A percentile compares a stretch with the other conserved stretches of the same genome.
Conservation (phyloP, 2,329 filamentous ascomycete species). For the Hysterium pulicare region DNA sequence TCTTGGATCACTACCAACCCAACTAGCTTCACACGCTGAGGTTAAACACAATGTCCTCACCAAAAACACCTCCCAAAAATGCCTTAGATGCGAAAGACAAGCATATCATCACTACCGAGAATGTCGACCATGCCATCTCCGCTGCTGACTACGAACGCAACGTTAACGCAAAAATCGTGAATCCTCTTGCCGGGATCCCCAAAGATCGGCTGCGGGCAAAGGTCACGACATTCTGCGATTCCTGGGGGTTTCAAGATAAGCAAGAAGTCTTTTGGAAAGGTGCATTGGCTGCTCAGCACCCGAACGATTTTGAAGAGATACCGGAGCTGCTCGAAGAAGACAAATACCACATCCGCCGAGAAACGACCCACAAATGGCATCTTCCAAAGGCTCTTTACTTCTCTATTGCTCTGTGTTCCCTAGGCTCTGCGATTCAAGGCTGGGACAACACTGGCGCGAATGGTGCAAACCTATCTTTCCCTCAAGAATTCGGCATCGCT, state of each 20-base stretch:
- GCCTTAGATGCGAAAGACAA: conserved; percentile 5
- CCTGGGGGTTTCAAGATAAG: conserved; percentile 56
- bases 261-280: conserved; percentile 60
- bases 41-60: too few species aligned
- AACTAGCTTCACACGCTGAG: too few species aligned
- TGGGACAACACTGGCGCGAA: conserved; percentile 60
- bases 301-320: conserved; percentile 58
- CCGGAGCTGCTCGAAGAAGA: conserved; percentile 58
- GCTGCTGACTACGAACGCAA: conserved; percentile 26
- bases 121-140: conserved; percentile 6
- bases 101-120: conserved; percentile 8
- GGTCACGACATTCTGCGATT: conserved; percentile 58
- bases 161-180: conserved; percentile 47
- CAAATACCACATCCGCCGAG: conserved; percentile 56
- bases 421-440: conserved; percentile 61
- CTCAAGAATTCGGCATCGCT: conserved; percentile 48
- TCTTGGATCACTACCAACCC: too few species aligned
- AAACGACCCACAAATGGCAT: conserved; percentile 62
- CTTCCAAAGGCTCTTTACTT: conserved; percentile 57
- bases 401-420: conserved; percentile 63
- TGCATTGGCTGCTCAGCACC: conserved; percentile 68
- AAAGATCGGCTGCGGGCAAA: conserved; percentile 49
- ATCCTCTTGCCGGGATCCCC: conserved; percentile 55
- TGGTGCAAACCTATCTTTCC: conserved; percentile 58
- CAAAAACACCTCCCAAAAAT: too few species aligned